These are phyloP conservation scores for Nymphaea colorata DNA, from an alignment of 164 flowering plant species.

Conservation along the genomic window DNA sequence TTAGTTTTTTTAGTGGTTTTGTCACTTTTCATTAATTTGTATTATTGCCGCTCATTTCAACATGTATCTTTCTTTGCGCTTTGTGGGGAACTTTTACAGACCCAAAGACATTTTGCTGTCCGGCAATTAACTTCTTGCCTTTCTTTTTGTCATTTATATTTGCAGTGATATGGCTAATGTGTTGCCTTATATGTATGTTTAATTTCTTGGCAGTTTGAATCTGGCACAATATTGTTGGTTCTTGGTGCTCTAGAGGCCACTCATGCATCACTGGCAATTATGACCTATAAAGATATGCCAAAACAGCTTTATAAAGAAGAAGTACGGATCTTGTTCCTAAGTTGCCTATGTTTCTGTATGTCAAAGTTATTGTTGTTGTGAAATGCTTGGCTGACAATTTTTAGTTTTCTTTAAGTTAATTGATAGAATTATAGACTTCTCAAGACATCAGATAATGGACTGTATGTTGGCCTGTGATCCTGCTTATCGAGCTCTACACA, in stretches of 20 bases:
- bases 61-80: too few relatives aligned
- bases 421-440: conserved; percentile 92
- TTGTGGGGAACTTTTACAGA: too few relatives aligned
- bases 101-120: too few relatives aligned
- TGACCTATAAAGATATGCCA: conserved; percentile 76
- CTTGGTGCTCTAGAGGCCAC: conserved; percentile 73
- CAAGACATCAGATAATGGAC: conserved; percentile 76
- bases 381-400: not conserved
- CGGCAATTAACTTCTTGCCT: too few relatives aligned
- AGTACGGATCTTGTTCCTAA: conserved; percentile 25
- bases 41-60: too few relatives aligned
- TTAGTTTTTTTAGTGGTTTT: too few relatives aligned
- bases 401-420: conserved; percentile 34
- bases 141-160: too few relatives aligned
- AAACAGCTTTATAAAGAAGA: conserved; percentile 93
- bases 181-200: too few relatives aligned
- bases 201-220: conserved; percentile 17
- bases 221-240: conserved; percentile 48
- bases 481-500: conserved; percentile 74
- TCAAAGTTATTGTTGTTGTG: not conserved
- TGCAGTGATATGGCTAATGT: too few relatives aligned
- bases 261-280: conserved; percentile 77
- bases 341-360: not conserved
- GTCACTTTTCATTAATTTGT: too few relatives aligned
- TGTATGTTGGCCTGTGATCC: conserved; percentile 86